These are phyloP conservation scores for Hyaloscypha bicolor DNA, from an alignment of 495 filamentous ascomycete species.

Conservation along the genomic window DNA sequence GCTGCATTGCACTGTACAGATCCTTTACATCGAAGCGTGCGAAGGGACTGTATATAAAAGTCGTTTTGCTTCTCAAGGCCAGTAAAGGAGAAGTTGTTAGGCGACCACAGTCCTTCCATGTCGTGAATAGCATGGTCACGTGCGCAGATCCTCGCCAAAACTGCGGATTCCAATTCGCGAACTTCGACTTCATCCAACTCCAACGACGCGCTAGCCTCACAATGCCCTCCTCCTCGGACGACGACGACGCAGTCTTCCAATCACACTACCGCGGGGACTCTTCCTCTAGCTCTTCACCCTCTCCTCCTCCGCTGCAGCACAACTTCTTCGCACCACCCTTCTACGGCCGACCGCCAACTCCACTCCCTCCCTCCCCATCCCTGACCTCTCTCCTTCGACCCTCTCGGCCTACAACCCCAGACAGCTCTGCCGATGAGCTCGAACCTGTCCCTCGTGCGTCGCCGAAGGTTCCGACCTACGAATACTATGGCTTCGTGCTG, in stretches of 20 bases:
- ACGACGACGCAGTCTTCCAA: constrained; percentile 37
- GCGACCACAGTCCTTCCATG: too few relatives aligned
- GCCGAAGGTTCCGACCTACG: constrained; percentile 94
- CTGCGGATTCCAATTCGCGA: not conserved
- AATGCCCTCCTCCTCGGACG: constrained; percentile 53
- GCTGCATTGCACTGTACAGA: too few relatives aligned
- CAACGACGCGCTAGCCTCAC: constrained; percentile 12
- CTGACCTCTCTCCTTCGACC: constrained; percentile 94
- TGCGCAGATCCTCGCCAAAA: not conserved
- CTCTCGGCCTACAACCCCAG: constrained; percentile 87
- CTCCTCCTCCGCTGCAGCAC: constrained; percentile 34
- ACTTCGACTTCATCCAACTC: not conserved
- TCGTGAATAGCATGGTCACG: not conserved
- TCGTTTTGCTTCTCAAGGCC: too few relatives aligned
- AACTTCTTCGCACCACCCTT: constrained; percentile 82
- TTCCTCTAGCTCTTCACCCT: constrained; percentile 26
- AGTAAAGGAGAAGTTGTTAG: too few relatives aligned
- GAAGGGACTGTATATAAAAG: too few relatives aligned
- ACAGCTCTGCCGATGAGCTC: constrained; percentile 83
- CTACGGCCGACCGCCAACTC: constrained; percentile 86
- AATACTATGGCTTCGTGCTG: constrained; percentile 98
- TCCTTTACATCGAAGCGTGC: too few relatives aligned
- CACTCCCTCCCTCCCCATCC: constrained; percentile 89
- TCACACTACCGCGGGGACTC: constrained; percentile 41
- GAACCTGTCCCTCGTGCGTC: constrained; percentile 82